Evolutionary conservation across 495 filamentous ascomycete genomes (phyloP), one percentile per base, ranked within the genome.

Genomic region (Penicillium waksmanii): DNA sequence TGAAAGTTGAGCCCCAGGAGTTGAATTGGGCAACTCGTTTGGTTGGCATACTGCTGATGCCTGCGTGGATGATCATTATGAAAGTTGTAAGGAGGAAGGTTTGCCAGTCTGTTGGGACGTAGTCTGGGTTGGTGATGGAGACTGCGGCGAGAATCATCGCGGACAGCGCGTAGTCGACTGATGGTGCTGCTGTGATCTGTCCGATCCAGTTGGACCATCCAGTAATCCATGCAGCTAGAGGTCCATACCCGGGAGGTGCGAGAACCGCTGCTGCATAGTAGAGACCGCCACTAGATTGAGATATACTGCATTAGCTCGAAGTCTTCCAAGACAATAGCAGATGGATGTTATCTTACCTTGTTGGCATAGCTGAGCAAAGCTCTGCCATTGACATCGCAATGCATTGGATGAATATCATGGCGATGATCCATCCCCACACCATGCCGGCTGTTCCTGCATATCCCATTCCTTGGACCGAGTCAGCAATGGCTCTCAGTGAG

Each of bases 391-490:
- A 76, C 75, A 84, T 79, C 5, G 87, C 88, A 57, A 92, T 82
- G 66, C 85, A 89, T 67, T 91, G 83, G 51, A 93, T 91, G 55
- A 90, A 90, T 13, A 86, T 51, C 80, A 91, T 89, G 23, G 87
- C 87, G 54, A 92, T 78, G 34, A 93, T 73, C 89, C 89, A 93
- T 17, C 89, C 89, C 89, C 89, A 92, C 2, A 87, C 87, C 87
- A 92, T 92, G n/a, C 87, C 88, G 12, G 85, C 88, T 2, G 88
- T 89, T 11, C 89, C 89, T 18, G 90, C 89, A 75, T 92, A 92
- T 53, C 89, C 89, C 82, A 93, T 88, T 55, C 89, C 79, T 80
- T 48, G 7, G 23, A 31, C 9, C 12, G 31, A 25, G 49, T 51
- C 31, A 51, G 31, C 18, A 35, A 36, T 18, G 17, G n/a, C n/a